Evolutionary conservation across 2,329 filamentous ascomycete species (phyloP), one percentile per base, ranked within the genome.

Genomic region (Mycosphaerelloides madeirae): DNA sequence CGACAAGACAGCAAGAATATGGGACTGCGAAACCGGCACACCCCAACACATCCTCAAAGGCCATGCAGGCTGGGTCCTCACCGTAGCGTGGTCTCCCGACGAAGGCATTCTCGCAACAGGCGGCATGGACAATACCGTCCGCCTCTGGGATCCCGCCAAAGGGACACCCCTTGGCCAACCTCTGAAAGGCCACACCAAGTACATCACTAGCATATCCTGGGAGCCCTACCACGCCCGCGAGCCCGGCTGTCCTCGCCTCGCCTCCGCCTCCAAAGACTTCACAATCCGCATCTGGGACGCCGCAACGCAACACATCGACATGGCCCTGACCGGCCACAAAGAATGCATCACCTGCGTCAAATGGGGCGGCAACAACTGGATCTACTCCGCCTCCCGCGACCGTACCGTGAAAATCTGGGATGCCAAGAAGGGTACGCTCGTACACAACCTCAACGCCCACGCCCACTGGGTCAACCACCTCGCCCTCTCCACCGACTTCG

Each of bases 401-500:
- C 94, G 94, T 73, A 91, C 84, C 1, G 80, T 97, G 56, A 89
- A 91, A 56, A 80, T 96, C 3, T 98, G 91, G 90, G 83, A 93
- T 59, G 80, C 86, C 1, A 75, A 77, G 31, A 82, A 84, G 52
- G 93, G 91, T 22, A 88, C 83, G 2, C 72, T 96, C 16, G 73
- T 88, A 41, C 86, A 93, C 64, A 90, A 84, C 0, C 72, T 97
- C 7, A 80, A 79, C 15, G 76, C 84, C 1, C 94, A 98, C 63
- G 87, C 86, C 0, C 93, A 97, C 64, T 95, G 91, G 81, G 87
- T 98, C 22, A 98, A 98, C 63, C 88, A 96, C 61, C 78, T 98
- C 16, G 89, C 93, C 0, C 76, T 98, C 3, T 96, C 89, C 0
- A 96, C 89, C 3, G 93, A 97, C 60, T 93, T 90, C 60, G 89